Conservation (phyloP, 495 filamentous ascomycete genomes). For the Xylaria cubensis region DNA sequence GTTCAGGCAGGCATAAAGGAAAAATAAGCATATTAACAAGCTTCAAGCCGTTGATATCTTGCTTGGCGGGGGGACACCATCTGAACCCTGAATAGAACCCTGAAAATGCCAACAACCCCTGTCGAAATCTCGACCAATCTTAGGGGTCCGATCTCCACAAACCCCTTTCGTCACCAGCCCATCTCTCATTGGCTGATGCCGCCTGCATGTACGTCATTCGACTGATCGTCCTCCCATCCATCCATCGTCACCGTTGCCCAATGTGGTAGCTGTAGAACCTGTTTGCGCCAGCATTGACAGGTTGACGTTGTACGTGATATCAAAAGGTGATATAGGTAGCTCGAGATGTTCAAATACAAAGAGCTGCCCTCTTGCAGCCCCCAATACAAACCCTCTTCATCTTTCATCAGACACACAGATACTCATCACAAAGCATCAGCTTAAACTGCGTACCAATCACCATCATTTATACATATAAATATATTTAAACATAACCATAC, state of each 20-base stretch:
- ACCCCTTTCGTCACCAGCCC: constrained; percentile 8
- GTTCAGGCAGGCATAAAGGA: not conserved
- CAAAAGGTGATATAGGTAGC: not conserved
- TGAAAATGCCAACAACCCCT: constrained; percentile 6
- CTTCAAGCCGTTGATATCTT: constrained; percentile 3
- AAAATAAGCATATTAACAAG: not conserved
- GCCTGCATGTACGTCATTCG: constrained; percentile 23
- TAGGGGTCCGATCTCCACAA: not conserved
- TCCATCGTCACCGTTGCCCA: constrained; percentile 10
- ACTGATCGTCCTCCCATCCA: constrained; percentile 5
- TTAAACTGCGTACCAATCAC: not conserved
- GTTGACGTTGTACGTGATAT: constrained; percentile 14
- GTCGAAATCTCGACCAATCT: not conserved
- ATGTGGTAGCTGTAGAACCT: not conserved
- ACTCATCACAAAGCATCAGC: not conserved
- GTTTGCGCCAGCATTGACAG: constrained; percentile 16
- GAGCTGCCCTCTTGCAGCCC: not conserved
- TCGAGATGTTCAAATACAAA: constrained; percentile 23
- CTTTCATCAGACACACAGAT: constrained; percentile 1
- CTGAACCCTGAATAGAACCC: constrained; percentile 17
- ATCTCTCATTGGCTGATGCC: constrained; percentile 19
- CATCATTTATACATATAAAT: no score
- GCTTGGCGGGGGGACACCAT: not conserved
- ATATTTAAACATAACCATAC: no score
- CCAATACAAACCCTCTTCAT: not conserved